Conservation (phyloP, 164 flowering plant species). For the Magnolia changhungtana region DNA sequence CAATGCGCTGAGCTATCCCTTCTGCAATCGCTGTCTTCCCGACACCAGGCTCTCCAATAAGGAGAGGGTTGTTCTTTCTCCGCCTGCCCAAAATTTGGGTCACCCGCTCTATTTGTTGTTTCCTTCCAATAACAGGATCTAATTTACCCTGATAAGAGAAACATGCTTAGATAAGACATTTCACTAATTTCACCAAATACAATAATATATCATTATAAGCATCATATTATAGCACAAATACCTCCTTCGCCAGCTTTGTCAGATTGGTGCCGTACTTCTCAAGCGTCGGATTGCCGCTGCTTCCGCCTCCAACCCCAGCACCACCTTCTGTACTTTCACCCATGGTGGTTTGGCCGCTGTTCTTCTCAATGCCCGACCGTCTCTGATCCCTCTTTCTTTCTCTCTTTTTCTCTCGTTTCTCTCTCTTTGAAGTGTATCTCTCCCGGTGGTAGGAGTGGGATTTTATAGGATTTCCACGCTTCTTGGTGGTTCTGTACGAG, state of each 20-base stretch:
- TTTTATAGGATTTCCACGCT: too few relatives aligned
- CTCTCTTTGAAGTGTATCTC: too few relatives aligned
- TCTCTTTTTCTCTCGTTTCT: too few relatives aligned
- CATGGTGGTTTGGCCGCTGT: conserved; percentile 15
- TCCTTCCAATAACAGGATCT: conserved; percentile 98
- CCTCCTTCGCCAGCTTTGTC: conserved; percentile 94
- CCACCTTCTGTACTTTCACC: conserved; percentile 75
- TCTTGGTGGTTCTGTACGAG: too few relatives aligned
- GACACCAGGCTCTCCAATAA: conserved; percentile 98
- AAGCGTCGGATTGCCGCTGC: conserved; percentile 43
- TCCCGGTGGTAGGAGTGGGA: too few relatives aligned
- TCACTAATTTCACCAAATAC: background rate
- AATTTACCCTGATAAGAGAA: conserved; percentile 65
- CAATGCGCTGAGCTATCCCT: conserved; percentile 94
- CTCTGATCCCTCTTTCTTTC: too few relatives aligned
- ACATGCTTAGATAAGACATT: background rate
- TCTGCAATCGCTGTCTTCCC: conserved; percentile 99
- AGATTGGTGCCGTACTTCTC: conserved; percentile 74
- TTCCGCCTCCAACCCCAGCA: conserved; percentile 72
- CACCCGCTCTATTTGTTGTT: conserved; percentile 83
- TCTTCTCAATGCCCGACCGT: too few relatives aligned
- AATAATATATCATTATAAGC: background rate
- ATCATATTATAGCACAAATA: conserved; percentile 12
- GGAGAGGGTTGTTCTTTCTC: conserved; percentile 93
- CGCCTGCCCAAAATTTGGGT: conserved; percentile 90